Percentiles rank a stretch among this genome's conserved stretches.
Conservation (phyloP, 1,139 yeast species). For the Candida buenavistaensis region DNA sequence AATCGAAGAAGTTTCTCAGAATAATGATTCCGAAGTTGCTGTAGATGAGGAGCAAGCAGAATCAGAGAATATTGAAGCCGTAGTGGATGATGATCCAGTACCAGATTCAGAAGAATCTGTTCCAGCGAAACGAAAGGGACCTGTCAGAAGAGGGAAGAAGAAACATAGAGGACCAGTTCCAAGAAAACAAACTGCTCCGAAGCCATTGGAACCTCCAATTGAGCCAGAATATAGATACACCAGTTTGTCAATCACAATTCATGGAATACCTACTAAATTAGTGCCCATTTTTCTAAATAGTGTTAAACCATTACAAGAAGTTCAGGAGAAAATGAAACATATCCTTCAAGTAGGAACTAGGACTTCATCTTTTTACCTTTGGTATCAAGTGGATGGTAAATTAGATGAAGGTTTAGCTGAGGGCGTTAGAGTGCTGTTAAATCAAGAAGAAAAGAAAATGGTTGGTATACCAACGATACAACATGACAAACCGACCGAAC, state of each 20-base stretch:
- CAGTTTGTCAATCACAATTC: slow-evolving; percentile 63
- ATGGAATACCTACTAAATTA: slow-evolving; percentile 63
- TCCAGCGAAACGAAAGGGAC: slow-evolving; percentile 20
- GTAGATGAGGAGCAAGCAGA: no score
- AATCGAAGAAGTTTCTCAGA: slow-evolving; percentile 1
- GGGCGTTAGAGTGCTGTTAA: slow-evolving; percentile 39
- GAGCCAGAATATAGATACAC: slow-evolving; percentile 52
- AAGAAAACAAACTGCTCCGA: slow-evolving; percentile 23
- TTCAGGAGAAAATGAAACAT: slow-evolving; percentile 59
- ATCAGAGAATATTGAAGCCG: no score
- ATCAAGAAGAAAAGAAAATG: slow-evolving; percentile 45
- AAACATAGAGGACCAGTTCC: slow-evolving; percentile 22
- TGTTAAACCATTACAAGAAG: slow-evolving; percentile 56
- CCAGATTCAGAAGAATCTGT: slow-evolving; percentile 4
- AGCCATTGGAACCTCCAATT: slow-evolving; percentile 27
- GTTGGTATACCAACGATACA: slow-evolving; percentile 29
- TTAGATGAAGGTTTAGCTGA: slow-evolving; percentile 64
- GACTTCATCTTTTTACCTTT: slow-evolving; percentile 61
- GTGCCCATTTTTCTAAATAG: slow-evolving; percentile 72
- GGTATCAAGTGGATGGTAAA: slow-evolving; percentile 85
- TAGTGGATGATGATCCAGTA: slow-evolving; percentile 14
- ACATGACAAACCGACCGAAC: slow-evolving; percentile 15
- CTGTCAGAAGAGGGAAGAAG: slow-evolving; percentile 22
- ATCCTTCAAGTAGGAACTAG: slow-evolving; percentile 63
- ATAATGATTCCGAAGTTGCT: no score